Evolutionary conservation across 1,139 yeast species (phyloP).

Genomic region (Maudiozyma humilis): DNA sequence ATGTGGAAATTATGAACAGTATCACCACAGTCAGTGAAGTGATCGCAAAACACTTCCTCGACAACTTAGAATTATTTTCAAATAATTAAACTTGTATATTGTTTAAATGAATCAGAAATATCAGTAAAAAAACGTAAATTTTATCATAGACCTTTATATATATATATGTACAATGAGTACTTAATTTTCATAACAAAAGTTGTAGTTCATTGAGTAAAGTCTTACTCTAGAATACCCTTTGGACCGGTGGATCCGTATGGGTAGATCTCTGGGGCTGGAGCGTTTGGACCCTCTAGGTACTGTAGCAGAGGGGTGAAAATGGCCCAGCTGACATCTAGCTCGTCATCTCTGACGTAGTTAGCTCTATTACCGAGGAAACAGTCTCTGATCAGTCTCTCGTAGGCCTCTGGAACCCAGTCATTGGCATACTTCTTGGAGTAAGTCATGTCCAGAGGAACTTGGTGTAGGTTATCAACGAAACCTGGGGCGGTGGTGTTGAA

Average conservation of each 20-base stretch:
- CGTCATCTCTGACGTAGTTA: slow-evolving; percentile 96
- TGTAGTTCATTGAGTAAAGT: slow-evolving; percentile 49
- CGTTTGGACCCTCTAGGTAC: slow-evolving; percentile 61
- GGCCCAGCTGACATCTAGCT: slow-evolving; percentile 87
- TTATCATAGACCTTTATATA: too few species aligned
- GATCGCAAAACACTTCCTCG: too few species aligned
- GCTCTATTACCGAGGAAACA: slow-evolving; percentile 89
- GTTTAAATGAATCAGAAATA: too few species aligned
- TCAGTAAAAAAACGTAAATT: too few species aligned
- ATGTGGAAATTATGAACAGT: too few species aligned
- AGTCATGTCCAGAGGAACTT: slow-evolving; percentile 84
- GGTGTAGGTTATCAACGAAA: slow-evolving; percentile 65
- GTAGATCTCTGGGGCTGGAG: slow-evolving; percentile 57
- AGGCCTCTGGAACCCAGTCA: slow-evolving; percentile 95
- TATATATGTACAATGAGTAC: too few species aligned
- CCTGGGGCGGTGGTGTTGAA: slow-evolving; percentile 93
- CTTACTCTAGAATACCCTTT: slow-evolving; percentile 48
- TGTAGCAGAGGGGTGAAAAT: slow-evolving; percentile 85
- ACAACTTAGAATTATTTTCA: too few species aligned
- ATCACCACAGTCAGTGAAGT: too few species aligned
- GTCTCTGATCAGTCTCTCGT: slow-evolving; percentile 90
- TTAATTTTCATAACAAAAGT: too few species aligned
- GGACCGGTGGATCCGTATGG: slow-evolving; percentile 95
- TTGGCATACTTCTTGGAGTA: slow-evolving; percentile 75
- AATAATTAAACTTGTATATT: too few species aligned